phyloP scores from a whole-genome alignment of 78 protist species.

The Creolimax fragrantissima region DNA sequence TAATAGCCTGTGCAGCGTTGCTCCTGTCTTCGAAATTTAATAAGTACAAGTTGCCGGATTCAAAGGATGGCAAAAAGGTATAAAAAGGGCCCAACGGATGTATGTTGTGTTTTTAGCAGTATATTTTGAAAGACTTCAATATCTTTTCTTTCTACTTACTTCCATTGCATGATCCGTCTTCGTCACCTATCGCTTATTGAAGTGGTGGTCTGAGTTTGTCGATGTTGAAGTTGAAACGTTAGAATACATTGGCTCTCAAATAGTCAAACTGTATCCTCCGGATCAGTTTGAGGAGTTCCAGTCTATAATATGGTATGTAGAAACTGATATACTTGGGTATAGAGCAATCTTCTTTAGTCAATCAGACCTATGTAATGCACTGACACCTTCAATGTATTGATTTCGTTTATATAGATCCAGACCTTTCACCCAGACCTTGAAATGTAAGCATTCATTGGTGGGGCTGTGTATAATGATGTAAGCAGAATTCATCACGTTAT shows the following conservation, averaged over 20 bases:
- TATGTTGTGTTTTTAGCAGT: background rate
- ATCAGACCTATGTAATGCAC: too few species aligned
- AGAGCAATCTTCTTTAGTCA: too few species aligned
- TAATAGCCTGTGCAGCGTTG: conserved; percentile 48
- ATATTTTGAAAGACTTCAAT: background rate
- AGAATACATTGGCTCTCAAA: background rate
- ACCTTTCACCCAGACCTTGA: too few species aligned
- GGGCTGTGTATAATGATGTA: too few species aligned
- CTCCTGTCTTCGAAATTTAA: conserved; percentile 28
- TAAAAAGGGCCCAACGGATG: too few species aligned
- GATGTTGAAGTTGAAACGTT: background rate
- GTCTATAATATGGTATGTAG: background rate
- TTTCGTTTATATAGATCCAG: too few species aligned
- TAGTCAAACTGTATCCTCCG: background rate
- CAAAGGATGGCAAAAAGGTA: background rate
- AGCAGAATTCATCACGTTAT: too few species aligned
- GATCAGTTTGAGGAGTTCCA: background rate
- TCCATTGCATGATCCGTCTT: background rate
- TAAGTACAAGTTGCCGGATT: background rate
- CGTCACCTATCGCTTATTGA: background rate
- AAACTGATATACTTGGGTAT: too few species aligned
- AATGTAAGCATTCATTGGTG: too few species aligned
- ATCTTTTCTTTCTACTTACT: background rate
- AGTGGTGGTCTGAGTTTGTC: background rate
- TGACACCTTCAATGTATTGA: too few species aligned